Conservation (phyloP, 768 basidiomycete genomes). For the Kwoniella sp. region DNA sequence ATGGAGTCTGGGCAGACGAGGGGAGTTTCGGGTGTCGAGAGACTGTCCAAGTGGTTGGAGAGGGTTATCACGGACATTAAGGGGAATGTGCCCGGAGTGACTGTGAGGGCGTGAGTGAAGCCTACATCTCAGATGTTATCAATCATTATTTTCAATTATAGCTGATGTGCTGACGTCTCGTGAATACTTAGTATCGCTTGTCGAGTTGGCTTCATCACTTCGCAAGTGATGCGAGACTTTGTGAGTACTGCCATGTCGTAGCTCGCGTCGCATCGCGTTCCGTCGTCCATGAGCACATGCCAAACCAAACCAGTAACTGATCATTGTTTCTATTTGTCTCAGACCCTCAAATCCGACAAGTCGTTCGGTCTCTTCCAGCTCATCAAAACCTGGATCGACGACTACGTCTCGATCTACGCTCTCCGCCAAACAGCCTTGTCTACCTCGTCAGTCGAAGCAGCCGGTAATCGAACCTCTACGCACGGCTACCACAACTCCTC, state of each 20-base stretch:
- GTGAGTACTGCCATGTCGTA: constrained; percentile 24
- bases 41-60: constrained; percentile 31
- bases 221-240: constrained; percentile 45
- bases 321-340: neutral
- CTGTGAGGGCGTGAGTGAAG: constrained; percentile 18
- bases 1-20: neutral
- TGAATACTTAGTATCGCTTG: constrained; percentile 10
- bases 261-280: no score
- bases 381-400: constrained; percentile 52
- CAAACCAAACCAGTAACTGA: no score
- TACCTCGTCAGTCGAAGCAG: constrained; percentile 9
- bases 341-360: constrained; percentile 40
- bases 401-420: constrained; percentile 36
- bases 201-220: constrained; percentile 40
- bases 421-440: constrained; percentile 32
- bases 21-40: constrained; percentile 16
- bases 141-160: no score
- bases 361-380: constrained; percentile 47
- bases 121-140: neutral
- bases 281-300: no score
- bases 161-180: no score
- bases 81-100: constrained; percentile 8
- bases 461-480: neutral
- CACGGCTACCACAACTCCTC: constrained; percentile 3
- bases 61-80: constrained; percentile 18